Conservation (phyloP, 805 yeast genomes). For the Yarrowia divulgata region DNA sequence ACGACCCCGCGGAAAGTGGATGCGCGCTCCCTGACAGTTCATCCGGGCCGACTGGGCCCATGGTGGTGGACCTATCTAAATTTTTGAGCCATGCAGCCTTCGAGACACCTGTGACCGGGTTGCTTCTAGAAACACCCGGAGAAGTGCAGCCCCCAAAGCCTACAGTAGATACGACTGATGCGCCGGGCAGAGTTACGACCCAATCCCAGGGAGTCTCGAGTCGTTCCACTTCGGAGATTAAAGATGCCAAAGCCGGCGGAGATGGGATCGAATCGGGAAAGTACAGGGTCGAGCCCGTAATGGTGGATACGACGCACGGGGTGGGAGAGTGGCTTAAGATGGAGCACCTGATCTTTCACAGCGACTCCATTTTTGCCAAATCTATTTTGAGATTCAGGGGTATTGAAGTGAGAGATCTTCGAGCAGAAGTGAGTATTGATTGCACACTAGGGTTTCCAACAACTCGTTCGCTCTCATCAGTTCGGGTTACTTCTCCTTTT, state of each 20-base stretch:
- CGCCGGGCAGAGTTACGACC: not conserved
- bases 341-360: no score
- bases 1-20: no score
- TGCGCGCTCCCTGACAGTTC: not conserved
- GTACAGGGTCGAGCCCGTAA: no score
- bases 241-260: not conserved
- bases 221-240: not conserved
- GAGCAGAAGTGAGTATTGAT: no score
- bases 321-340: no score
- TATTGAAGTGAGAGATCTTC: no score
- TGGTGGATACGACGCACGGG: no score
- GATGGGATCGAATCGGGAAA: not conserved
- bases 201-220: not conserved
- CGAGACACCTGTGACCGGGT: not conserved
- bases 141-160: not conserved
- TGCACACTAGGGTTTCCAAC: no score
- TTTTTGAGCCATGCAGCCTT: not conserved
- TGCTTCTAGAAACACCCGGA: constrained; percentile 1
- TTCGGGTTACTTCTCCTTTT: no score
- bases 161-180: not conserved
- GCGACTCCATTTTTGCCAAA: no score
- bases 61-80: not conserved
- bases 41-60: not conserved
- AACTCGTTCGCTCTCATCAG: no score
- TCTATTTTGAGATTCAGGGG: no score